Evolutionary conservation across 148 eudicot genomes (phyloP).

Genomic region (Rhododendron griersonianum): DNA sequence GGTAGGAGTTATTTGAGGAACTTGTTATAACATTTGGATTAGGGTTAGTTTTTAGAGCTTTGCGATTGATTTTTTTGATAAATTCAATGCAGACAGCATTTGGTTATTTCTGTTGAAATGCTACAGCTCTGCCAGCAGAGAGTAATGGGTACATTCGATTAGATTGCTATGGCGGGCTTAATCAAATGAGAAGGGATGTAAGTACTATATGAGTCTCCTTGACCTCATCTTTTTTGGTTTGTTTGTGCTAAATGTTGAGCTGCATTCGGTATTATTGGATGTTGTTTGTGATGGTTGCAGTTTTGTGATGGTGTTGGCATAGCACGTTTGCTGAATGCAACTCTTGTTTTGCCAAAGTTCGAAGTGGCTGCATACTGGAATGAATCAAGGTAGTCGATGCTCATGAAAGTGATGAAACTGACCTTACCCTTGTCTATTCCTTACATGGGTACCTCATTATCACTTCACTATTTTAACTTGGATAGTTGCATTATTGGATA

Average conservation of each 20-base stretch:
- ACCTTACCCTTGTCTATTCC: neutral
- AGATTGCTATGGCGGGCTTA: constrained; percentile 99
- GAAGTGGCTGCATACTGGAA: constrained; percentile 99
- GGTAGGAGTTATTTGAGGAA: neutral
- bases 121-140: constrained; percentile 83
- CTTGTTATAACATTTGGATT: neutral
- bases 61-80: constrained; percentile 13
- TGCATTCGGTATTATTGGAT: neutral
- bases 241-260: neutral
- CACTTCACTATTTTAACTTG: neutral
- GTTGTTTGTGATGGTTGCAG: constrained; percentile 34
- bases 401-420: neutral
- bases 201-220: constrained; percentile 19
- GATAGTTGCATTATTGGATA: neutral
- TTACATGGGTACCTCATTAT: neutral
- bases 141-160: constrained; percentile 88
- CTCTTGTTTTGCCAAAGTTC: constrained; percentile 94
- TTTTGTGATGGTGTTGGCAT: constrained; percentile 98
- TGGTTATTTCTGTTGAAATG: constrained; percentile 76
- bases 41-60: neutral
- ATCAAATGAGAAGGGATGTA: constrained; percentile 98
- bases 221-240: neutral
- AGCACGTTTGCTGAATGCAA: constrained; percentile 88
- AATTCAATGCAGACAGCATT: constrained; percentile 76
- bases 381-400: constrained; percentile 71